Conservation (phyloP, 805 yeast species). For the Ogataea siamensis region DNA sequence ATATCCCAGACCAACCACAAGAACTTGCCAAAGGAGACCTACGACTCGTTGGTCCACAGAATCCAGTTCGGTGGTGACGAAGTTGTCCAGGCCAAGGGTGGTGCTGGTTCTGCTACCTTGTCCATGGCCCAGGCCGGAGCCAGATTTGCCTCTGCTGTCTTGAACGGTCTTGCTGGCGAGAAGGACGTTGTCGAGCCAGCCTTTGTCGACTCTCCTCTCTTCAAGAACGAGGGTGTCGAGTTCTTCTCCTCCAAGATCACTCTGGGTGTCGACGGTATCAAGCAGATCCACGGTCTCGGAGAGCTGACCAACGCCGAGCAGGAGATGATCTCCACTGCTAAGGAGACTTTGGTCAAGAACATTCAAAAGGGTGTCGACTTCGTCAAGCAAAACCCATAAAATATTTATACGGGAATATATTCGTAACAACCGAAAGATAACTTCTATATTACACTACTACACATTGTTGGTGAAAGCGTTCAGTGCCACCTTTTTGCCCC, state of each 20-base stretch:
- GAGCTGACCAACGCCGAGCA: conserved; percentile 73
- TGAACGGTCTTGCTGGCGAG: conserved; percentile 53
- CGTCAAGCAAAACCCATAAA: conserved; percentile 67
- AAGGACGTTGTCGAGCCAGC: conserved; percentile 50
- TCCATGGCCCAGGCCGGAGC: conserved; percentile 88
- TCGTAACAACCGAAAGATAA: conserved; percentile 1
- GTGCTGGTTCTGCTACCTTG: conserved; percentile 81
- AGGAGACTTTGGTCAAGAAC: conserved; percentile 87
- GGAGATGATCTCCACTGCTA: conserved; percentile 75
- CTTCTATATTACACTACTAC: conserved; percentile 12
- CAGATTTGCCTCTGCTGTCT: conserved; percentile 65
- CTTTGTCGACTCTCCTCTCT: conserved; percentile 72
- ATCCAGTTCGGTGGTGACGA: conserved; percentile 94
- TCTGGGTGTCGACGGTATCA: conserved; percentile 88
- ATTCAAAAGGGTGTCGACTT: conserved; percentile 92
- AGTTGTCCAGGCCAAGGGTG: conserved; percentile 81
- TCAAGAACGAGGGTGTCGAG: conserved; percentile 85
- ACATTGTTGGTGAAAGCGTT: conserved; percentile 36
- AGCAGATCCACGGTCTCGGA: conserved; percentile 77
- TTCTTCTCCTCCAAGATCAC: conserved; percentile 96
- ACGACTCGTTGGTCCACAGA: conserved; percentile 73
- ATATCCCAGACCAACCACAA: conserved; percentile 79
- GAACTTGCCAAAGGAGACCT: conserved; percentile 58
- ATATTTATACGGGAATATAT: conserved; percentile 3
- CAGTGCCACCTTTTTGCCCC: conserved; percentile 20